Base-by-base conservation (phyloP, 2,329 filamentous ascomycete species). In the Orbilia oligospora region DNA sequence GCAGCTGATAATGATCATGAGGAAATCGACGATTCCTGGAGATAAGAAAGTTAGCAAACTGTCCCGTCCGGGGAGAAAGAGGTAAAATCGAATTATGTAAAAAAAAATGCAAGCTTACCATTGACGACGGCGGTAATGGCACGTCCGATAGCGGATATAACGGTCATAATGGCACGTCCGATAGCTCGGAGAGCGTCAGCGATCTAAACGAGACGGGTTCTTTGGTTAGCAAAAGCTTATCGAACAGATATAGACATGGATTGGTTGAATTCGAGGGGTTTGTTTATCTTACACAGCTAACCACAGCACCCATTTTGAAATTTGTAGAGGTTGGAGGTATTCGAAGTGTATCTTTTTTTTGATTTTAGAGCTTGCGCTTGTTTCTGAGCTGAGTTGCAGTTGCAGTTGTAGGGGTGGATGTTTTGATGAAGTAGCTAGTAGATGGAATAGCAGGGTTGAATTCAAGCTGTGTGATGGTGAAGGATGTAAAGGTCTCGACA, bases 1-100 rank as follows among this genome's bases (percentile, higher is more conserved):
- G 27, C 73, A 77, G 58, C 73, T 71, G 46, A 77, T 44, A 66
- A 77, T 77, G 49, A 77, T 77, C 73, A 77, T 77, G 44, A 77
- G 73, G 73, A 77, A 77, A 20, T 77, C 67, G 24, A 77, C 73
- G 24, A 77, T 41, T 44, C 73, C 73, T 77, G 22, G 33, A 38
- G 18, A 41, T 33, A 3, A 16, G 16, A 3, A 22, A 38, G 27
- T 58, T 22, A 44, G 30, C 20, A n/a, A 22, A 22, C 41, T 41
- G 33, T 24, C 18, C n/a, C 22, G 30, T 30, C 9, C 3, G 6
- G 16, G 16, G 46, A 27, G 9, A 18, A 24, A n/a, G n/a, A n/a
- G n/a, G n/a, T n/a, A n/a, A n/a, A n/a, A n/a, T n/a, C n/a, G n/a
- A n/a, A n/a, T n/a, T n/a, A n/a, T n/a, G n/a, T n/a, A n/a, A n/a